Conservation (phyloP, 108 stramenopile species). For the Cyclotella choctawhatcheeana region DNA sequence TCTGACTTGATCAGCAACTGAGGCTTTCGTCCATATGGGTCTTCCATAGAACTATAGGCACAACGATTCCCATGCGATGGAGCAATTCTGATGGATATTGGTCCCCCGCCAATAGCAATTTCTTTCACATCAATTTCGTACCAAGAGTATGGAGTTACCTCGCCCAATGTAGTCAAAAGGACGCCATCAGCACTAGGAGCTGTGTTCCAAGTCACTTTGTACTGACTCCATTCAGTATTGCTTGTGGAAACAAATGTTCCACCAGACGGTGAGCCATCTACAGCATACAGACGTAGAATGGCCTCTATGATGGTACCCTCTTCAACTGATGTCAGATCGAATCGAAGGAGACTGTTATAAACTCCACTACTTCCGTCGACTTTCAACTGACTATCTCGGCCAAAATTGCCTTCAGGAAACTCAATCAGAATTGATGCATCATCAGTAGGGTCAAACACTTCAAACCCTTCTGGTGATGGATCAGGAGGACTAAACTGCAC, state of each 20-base stretch:
- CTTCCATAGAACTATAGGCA: slow-evolving; percentile 41
- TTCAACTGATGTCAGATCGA: slow-evolving; percentile 44
- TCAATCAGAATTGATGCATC: slow-evolving; percentile 47
- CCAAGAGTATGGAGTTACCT: slow-evolving; percentile 43
- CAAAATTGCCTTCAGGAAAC: slow-evolving; percentile 30
- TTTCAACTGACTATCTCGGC: slow-evolving; percentile 31
- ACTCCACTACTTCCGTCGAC: slow-evolving; percentile 41
- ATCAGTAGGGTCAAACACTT: slow-evolving; percentile 30
- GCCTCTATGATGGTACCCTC: slow-evolving; percentile 37
- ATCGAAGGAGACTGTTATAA: slow-evolving; percentile 41
- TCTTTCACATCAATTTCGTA: slow-evolving; percentile 40
- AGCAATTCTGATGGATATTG: slow-evolving; percentile 43
- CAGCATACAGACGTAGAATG: slow-evolving; percentile 46
- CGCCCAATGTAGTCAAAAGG: slow-evolving; percentile 36
- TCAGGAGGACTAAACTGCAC: slow-evolving; percentile 35
- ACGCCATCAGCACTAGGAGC: slow-evolving; percentile 41
- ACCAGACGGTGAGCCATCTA: slow-evolving; percentile 49
- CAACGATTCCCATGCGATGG: slow-evolving; percentile 43
- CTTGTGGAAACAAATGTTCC: slow-evolving; percentile 38
- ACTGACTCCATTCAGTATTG: slow-evolving; percentile 36
- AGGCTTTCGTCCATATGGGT: slow-evolving; percentile 35
- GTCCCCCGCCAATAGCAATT: slow-evolving; percentile 34
- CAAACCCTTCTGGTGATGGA: slow-evolving; percentile 30
- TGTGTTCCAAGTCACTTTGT: slow-evolving; percentile 31
- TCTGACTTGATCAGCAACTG: slow-evolving; percentile 43